A percentile compares a stretch with the other conserved stretches of the same genome.
Conservation (phyloP, 2,329 filamentous ascomycete species). For the Aspergillus calidoustus region DNA sequence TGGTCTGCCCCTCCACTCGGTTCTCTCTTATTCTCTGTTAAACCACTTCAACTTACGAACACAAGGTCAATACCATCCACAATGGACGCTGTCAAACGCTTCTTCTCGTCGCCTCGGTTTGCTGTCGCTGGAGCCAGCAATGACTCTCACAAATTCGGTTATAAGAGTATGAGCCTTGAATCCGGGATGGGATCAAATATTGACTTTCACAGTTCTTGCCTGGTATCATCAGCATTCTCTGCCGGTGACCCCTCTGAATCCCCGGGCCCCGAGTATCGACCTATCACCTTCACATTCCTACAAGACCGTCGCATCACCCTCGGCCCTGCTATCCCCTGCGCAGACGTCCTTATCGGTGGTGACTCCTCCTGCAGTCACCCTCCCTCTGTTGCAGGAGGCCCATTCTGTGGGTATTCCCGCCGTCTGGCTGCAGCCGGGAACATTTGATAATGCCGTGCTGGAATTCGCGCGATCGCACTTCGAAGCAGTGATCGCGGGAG, state of each 20-base stretch:
- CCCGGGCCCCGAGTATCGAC: constrained; percentile 67
- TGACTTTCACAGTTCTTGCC: constrained; percentile 69
- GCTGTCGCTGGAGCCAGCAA: constrained; percentile 90
- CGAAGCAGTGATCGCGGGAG: constrained; percentile 68
- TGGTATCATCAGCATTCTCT: constrained; percentile 85
- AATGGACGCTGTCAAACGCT: constrained; percentile 66
- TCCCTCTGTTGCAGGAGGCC: constrained; percentile 75
- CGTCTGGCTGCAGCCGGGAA: constrained; percentile 91
- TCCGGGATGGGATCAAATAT: constrained; percentile 5
- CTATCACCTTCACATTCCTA: constrained; percentile 61
- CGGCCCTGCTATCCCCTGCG: constrained; percentile 65
- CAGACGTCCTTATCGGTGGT: constrained; percentile 83
- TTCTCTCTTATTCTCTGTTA: neutral
- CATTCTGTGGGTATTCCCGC: constrained; percentile 72
- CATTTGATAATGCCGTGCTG: constrained; percentile 77
- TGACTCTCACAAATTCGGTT: constrained; percentile 82
- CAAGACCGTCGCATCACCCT: constrained; percentile 67
- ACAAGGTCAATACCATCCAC: neutral
- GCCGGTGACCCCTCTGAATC: constrained; percentile 83
- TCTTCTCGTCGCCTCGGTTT: constrained; percentile 80
- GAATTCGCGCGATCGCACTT: constrained; percentile 72
- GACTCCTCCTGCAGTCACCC: constrained; percentile 80
- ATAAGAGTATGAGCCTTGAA: constrained; percentile 67
- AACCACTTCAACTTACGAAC: neutral
- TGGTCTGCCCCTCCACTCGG: neutral